phyloP scores from a whole-genome alignment of 768 basidiomycete genomes.

The Pulveroboletus sp. region DNA sequence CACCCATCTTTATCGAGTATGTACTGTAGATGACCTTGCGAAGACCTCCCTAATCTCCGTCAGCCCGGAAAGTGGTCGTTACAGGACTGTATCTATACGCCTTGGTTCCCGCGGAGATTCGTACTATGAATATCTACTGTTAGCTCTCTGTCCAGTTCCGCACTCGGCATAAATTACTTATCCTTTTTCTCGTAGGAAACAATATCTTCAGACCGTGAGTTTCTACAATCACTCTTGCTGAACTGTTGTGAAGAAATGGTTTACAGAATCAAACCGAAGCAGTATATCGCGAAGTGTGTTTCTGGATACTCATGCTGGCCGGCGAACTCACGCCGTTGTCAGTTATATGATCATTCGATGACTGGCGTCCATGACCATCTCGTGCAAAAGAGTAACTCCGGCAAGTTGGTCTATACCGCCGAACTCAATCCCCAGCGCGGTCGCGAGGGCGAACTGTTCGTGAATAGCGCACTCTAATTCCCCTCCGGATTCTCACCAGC shows the following conservation, averaged over 20 bases:
- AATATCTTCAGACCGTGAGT: conserved; percentile 33
- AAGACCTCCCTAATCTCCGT: conserved; percentile 9
- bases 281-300: conserved; percentile 70
- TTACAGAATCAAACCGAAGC: conserved; percentile 66
- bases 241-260: conserved; percentile 1
- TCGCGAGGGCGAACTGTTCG: conserved; percentile 33
- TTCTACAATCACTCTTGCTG: not conserved
- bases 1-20: conserved; percentile 83
- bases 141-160: conserved; percentile 22
- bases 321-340: conserved; percentile 7
- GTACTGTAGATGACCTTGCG: conserved; percentile 16
- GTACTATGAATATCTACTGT: conserved; percentile 91
- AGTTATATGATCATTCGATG: conserved; percentile 94
- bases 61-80: conserved; percentile 52
- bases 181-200: conserved; percentile 21
- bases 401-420: conserved; percentile 71
- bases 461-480: not conserved
- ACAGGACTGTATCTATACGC: conserved; percentile 70
- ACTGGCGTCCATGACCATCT: conserved; percentile 73
- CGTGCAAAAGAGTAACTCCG: conserved; percentile 57
- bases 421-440: conserved; percentile 68
- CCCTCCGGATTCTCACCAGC: conserved; percentile 6
- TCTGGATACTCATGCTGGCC: not conserved
- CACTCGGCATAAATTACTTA: conserved; percentile 1
- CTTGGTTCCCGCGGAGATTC: conserved; percentile 92